phyloP scores from a whole-genome alignment of 2,329 filamentous ascomycete genomes.

The Thelonectria discophora region DNA sequence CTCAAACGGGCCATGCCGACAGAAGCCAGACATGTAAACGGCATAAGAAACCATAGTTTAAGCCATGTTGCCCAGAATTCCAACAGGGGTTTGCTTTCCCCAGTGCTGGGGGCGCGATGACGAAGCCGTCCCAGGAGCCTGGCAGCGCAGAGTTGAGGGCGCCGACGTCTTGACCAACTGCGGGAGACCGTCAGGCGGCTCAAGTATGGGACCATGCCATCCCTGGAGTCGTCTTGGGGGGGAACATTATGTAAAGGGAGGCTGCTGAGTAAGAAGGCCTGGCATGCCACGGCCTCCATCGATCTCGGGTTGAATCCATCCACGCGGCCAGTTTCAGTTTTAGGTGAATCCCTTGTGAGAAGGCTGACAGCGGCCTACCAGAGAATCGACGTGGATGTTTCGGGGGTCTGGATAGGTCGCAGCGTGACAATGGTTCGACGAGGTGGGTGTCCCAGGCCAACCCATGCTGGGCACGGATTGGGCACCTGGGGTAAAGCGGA shows the following conservation, averaged over 20 bases:
- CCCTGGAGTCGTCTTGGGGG: slow-evolving; percentile 4
- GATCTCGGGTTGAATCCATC: slow-evolving; percentile 33
- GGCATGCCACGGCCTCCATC: slow-evolving; percentile 25
- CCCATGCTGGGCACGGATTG: slow-evolving; percentile 35
- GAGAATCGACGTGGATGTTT: slow-evolving; percentile 22
- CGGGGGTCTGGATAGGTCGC: slow-evolving; percentile 13
- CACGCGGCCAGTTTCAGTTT: slow-evolving; percentile 40
- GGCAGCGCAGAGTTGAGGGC: slow-evolving; percentile 21
- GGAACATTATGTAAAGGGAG: slow-evolving; percentile 17
- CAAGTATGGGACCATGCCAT: slow-evolving; percentile 19
- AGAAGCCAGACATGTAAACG: neutral
- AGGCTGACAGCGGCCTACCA: slow-evolving; percentile 27
- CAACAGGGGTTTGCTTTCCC: slow-evolving; percentile 1
- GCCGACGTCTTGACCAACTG: slow-evolving; percentile 18
- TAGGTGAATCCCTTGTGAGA: slow-evolving; percentile 36
- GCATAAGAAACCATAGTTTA: neutral
- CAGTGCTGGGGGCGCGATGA: slow-evolving; percentile 5
- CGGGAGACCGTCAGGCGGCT: slow-evolving; percentile 23
- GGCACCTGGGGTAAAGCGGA: slow-evolving; percentile 42
- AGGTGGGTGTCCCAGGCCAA: slow-evolving; percentile 18
- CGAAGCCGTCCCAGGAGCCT: slow-evolving; percentile 8
- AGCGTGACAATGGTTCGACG: slow-evolving; percentile 39
- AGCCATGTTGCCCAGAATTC: neutral
- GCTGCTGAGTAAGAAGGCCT: slow-evolving; percentile 24
- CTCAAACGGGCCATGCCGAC: neutral